A percentile compares a stretch with the other conserved stretches of the same genome.
These are phyloP conservation scores for Petunia axillaris DNA, from an alignment of 257 asterid genomes.

Conservation along the genomic window DNA sequence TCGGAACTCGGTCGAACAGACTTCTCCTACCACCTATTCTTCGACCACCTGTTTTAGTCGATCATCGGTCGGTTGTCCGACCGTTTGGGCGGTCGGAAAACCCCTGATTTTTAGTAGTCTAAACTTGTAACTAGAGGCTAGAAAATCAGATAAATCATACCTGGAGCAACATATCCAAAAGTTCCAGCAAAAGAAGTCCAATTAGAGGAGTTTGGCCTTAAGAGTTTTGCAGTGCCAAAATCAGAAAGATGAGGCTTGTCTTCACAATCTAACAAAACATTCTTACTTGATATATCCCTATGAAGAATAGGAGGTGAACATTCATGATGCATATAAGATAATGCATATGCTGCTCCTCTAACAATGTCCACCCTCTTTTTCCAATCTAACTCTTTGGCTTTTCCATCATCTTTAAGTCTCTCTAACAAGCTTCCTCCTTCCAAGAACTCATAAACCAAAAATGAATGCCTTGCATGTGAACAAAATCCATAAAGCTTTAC, in stretches of 20 bases:
- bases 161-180: conserved; percentile 47
- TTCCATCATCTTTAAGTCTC: conserved; percentile 27
- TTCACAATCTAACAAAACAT: conserved; percentile 34
- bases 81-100: too few species aligned
- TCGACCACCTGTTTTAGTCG: too few species aligned
- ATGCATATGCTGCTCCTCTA: conserved; percentile 39
- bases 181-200: conserved; percentile 41
- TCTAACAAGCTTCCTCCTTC: conserved; percentile 39
- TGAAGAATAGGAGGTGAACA: conserved; percentile 47
- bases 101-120: too few species aligned
- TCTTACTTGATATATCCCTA: conserved; percentile 46
- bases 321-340: conserved; percentile 47
- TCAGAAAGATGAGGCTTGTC: conserved; percentile 31
- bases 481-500: conserved; percentile 46
- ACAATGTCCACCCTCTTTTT: conserved; percentile 34
- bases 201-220: conserved; percentile 31
- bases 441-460: conserved; percentile 41
- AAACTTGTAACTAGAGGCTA: neutral
- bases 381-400: conserved; percentile 35
- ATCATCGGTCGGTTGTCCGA: too few species aligned
- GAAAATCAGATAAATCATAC: conserved; percentile 3
- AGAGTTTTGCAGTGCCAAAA: conserved; percentile 37
- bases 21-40: too few species aligned
- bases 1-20: too few species aligned
- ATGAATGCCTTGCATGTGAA: conserved; percentile 32